Evolutionary conservation across 176 grass and related monocot genomes (phyloP), one percentile per base, ranked within the genome.

Genomic region (Luzula sylvatica): DNA sequence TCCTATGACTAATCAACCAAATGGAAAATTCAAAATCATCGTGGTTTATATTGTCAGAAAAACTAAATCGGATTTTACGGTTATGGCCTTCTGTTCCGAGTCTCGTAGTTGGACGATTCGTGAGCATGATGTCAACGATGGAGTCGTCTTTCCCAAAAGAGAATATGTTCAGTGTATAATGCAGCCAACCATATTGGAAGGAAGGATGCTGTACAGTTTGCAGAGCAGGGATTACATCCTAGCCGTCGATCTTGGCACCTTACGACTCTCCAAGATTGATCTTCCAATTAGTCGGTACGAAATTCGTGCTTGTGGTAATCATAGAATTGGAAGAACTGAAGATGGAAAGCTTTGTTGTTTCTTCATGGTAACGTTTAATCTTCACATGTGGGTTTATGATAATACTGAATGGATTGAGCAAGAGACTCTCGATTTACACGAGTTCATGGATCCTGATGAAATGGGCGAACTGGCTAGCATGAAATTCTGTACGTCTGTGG

Each of bases 291-390:
- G 18, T 15, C 11, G 23, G 15, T 58, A 14, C 23, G 8, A 1
- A 1, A 41, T 25, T 12, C 51, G 79, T 0, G 44, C 56, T 43
- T 4, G 19, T 0, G 75, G 81, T 2, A 86, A 86, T 49, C 55
- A 72, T 19, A 75, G 58, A 55, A 59, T 86, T 15, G 81, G 75
- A 20, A 79, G 70, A 67, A 58, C 81, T 0, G 7, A 7, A 20
- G 66, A 79, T 2, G 75, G 42, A 26, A 32, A 38, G 0, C 71
- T 86, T 32, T 80, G 75, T 38, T 75, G 79, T 52, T 86, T 86
- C 14, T 32, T 41, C 0, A 58, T 86, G 35, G 22, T 23, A 39
- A 65, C 75, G 29, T 72, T 59, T 18, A 30, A 69, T 0, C 3
- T 38, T 13, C 68, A 75, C 0, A 42, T 16, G 29, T 62, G 42